Conservation (phyloP, 306 rosid genomes). For the Calophaca sinica region DNA sequence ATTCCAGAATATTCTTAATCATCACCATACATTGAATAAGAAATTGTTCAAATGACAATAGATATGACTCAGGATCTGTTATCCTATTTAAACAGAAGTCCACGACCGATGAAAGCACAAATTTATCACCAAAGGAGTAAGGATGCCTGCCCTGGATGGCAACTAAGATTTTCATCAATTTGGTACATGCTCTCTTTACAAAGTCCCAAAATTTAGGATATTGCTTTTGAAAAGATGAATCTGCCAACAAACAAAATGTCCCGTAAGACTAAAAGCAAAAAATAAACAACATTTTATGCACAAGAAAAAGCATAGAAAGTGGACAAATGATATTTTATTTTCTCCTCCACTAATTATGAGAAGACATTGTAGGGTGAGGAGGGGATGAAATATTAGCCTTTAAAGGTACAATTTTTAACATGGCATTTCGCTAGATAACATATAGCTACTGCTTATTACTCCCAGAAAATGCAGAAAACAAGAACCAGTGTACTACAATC, state of each 20-base stretch:
- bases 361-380: conserved; percentile 20
- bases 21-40: conserved; percentile 95
- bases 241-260: conserved; percentile 57
- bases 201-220: conserved; percentile 84
- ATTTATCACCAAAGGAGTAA: conserved; percentile 84
- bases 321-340: conserved; percentile 27
- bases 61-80: conserved; percentile 81
- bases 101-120: conserved; percentile 79
- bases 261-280: conserved; percentile 40
- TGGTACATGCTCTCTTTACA: conserved; percentile 78
- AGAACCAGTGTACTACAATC: conserved; percentile 8
- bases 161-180: conserved; percentile 90
- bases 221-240: conserved; percentile 78
- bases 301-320: conserved; percentile 27
- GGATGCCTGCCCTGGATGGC: conserved; percentile 93
- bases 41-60: conserved; percentile 81
- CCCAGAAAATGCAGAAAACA: neutral
- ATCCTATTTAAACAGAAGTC: conserved; percentile 89
- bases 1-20: conserved; percentile 89
- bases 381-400: conserved; percentile 5
- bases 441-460: conserved; percentile 14
- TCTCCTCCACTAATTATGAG: conserved; percentile 1
- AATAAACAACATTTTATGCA: conserved; percentile 34
- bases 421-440: conserved; percentile 5
- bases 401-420: conserved; percentile 34